These are phyloP conservation scores for Podaxis carcinomalis DNA, from an alignment of 768 basidiomycete genomes.

Conservation along the genomic window DNA sequence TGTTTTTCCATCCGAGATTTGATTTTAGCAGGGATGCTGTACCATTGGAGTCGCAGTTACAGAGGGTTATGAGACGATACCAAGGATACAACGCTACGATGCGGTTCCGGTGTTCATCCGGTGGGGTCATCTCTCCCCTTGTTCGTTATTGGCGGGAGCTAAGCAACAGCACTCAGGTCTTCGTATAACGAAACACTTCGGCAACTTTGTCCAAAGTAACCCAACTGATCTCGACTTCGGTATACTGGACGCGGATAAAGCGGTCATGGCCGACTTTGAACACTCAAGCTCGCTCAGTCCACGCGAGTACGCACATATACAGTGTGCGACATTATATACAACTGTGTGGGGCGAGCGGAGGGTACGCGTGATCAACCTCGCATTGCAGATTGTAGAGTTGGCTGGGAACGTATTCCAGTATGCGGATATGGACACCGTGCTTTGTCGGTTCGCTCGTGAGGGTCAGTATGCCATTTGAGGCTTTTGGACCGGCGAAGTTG, in stretches of 20 bases:
- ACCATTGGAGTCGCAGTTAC: slow-evolving; percentile 71
- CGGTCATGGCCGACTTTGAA: slow-evolving; percentile 70
- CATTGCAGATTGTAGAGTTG: slow-evolving; percentile 71
- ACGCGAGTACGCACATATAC: slow-evolving; percentile 71
- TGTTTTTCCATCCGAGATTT: slow-evolving; percentile 93
- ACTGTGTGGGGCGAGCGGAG: slow-evolving; percentile 70
- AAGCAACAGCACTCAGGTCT: slow-evolving; percentile 39
- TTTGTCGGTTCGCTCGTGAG: slow-evolving; percentile 71
- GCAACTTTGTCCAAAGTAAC: slow-evolving; percentile 66
- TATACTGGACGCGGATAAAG: slow-evolving; percentile 75
- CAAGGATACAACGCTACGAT: slow-evolving; percentile 79
- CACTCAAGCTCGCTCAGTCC: slow-evolving; percentile 68
- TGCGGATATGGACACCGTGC: slow-evolving; percentile 85
- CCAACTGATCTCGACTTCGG: slow-evolving; percentile 78
- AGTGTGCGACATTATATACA: slow-evolving; percentile 88
- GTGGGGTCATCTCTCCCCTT: slow-evolving; percentile 34
- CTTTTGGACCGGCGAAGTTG: no score
- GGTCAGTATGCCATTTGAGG: slow-evolving; percentile 41
- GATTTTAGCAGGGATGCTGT: slow-evolving; percentile 60
- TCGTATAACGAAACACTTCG: slow-evolving; percentile 60
- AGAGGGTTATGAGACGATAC: slow-evolving; percentile 60
- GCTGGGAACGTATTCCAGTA: slow-evolving; percentile 90
- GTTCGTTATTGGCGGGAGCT: not conserved
- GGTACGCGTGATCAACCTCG: slow-evolving; percentile 85
- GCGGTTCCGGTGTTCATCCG: slow-evolving; percentile 81